Percentiles rank a stretch among this genome's conserved stretches.
phyloP scores from a whole-genome alignment of 2,329 filamentous ascomycete species.

The Diaporthe amygdali region DNA sequence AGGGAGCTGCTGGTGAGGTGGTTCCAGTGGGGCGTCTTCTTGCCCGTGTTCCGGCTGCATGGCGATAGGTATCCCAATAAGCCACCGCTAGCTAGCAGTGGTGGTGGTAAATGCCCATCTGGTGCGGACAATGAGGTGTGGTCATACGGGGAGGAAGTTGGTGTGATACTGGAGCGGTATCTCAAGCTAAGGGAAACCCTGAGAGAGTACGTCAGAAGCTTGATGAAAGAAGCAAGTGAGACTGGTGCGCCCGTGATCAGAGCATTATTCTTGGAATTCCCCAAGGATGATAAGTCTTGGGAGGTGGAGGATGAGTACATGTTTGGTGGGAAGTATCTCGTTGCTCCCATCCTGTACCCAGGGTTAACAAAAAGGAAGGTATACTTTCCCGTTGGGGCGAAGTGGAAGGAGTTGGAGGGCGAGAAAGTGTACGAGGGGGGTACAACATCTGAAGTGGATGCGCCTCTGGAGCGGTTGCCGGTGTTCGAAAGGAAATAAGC shows the following conservation, averaged over 20 bases:
- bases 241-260: constrained; percentile 67
- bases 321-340: constrained; percentile 65
- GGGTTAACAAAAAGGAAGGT: constrained; percentile 49
- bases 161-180: constrained; percentile 64
- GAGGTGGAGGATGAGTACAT: constrained; percentile 66
- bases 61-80: constrained; percentile 66
- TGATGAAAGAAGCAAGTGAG: constrained; percentile 66
- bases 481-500: constrained; percentile 20
- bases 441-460: constrained; percentile 19
- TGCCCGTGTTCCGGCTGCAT: constrained; percentile 71
- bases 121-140: constrained; percentile 69
- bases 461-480: constrained; percentile 21
- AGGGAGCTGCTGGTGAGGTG: constrained; percentile 69
- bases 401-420: constrained; percentile 29
- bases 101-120: constrained; percentile 47
- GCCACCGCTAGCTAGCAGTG: constrained; percentile 38
- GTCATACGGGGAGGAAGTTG: constrained; percentile 67
- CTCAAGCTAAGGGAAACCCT: constrained; percentile 62
- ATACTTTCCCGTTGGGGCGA: constrained; percentile 54
- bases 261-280: constrained; percentile 69
- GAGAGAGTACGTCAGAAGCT: constrained; percentile 58
- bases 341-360: constrained; percentile 59
- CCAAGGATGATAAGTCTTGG: constrained; percentile 58
- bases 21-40: constrained; percentile 74
- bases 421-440: constrained; percentile 20